Percentiles rank a stretch among this genome's conserved stretches.
Conservation (phyloP, 148 eudicot species). For the Rhododendron vialii region DNA sequence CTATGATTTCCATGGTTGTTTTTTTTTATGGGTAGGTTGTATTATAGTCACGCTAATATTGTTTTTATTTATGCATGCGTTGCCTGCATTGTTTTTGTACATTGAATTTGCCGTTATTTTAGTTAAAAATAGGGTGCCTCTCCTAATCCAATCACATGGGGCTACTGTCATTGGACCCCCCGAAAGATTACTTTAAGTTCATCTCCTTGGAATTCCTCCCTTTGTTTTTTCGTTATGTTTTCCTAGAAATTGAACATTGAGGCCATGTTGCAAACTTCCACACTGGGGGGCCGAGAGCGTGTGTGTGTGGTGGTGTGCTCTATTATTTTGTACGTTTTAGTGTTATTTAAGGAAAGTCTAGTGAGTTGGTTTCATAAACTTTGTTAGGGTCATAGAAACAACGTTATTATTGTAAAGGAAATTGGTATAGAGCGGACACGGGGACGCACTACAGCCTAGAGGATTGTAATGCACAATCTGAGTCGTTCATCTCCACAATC, state of each 20-base stretch:
- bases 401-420: constrained; percentile 1
- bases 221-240: constrained; percentile 10
- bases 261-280: constrained; percentile 16
- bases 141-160: constrained; percentile 28
- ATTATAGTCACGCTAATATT: constrained; percentile 8
- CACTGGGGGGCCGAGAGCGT: neutral
- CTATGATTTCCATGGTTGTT: neutral
- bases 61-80: constrained; percentile 37
- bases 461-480: neutral
- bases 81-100: constrained; percentile 22
- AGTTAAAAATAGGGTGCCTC: neutral
- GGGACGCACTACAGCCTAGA: neutral
- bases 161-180: constrained; percentile 20
- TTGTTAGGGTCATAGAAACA: constrained; percentile 6
- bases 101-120: constrained; percentile 14
- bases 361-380: constrained; percentile 8
- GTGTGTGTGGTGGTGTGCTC: neutral
- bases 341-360: neutral
- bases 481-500: neutral
- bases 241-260: constrained; percentile 7
- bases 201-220: constrained; percentile 14
- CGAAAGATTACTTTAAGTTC: constrained; percentile 10
- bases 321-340: constrained; percentile 12
- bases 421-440: neutral
- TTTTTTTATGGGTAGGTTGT: neutral